These are phyloP conservation scores for Sporothrix pallida DNA, from an alignment of 2,329 filamentous ascomycete species.

Conservation along the genomic window DNA sequence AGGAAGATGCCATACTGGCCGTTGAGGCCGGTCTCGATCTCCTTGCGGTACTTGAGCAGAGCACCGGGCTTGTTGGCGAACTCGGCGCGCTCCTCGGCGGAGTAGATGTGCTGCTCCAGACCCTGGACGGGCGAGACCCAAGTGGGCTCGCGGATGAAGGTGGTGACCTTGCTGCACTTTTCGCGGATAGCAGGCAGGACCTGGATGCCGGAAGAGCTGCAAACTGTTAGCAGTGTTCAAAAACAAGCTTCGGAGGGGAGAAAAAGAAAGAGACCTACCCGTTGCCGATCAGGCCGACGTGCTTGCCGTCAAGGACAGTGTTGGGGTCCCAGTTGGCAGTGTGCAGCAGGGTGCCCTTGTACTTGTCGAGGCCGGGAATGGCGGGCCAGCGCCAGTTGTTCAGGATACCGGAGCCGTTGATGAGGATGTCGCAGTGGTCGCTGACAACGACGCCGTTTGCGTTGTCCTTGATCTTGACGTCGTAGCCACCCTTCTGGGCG, in stretches of 20 bases:
- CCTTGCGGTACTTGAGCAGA: constrained; percentile 36
- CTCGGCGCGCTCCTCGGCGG: constrained; percentile 32
- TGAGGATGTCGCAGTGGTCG: constrained; percentile 37
- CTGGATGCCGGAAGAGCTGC: constrained; percentile 44
- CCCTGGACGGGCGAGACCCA: constrained; percentile 38
- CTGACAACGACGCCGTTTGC: constrained; percentile 38
- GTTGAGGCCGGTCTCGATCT: constrained; percentile 36
- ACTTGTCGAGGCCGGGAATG: constrained; percentile 46
- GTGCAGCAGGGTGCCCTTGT: constrained; percentile 43
- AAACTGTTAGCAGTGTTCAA: constrained; percentile 38
- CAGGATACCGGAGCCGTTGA: constrained; percentile 39
- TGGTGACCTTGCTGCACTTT: constrained; percentile 36
- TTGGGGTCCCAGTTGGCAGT: constrained; percentile 41
- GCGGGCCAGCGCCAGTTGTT: constrained; percentile 42
- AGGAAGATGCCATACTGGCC: constrained; percentile 34
- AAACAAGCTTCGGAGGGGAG: background rate
- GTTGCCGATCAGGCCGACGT: constrained; percentile 44
- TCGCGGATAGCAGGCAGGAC: constrained; percentile 41
- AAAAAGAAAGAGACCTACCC: constrained; percentile 39
- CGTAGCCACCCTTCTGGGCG: constrained; percentile 49
- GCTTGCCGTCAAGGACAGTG: constrained; percentile 39
- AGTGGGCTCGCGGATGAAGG: constrained; percentile 37
- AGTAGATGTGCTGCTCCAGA: constrained; percentile 37
- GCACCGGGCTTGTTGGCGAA: constrained; percentile 36
- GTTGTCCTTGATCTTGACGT: constrained; percentile 44